Base-by-base conservation (phyloP, 78 protist species). In the Fonticula alba region DNA sequence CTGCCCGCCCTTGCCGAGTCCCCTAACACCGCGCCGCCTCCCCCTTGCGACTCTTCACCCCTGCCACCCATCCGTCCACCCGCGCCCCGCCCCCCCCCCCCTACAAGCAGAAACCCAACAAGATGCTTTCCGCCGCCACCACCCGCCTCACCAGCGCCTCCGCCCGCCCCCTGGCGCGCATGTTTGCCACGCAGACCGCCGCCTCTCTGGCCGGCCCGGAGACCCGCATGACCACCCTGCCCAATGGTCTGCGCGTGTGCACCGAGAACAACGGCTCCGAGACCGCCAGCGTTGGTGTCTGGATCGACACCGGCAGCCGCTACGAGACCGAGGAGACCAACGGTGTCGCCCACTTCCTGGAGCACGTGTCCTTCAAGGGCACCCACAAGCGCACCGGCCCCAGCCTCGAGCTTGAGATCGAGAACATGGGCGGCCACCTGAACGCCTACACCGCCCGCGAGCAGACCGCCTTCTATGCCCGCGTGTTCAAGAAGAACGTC, bases 331-430 rank as follows among this genome's bases (percentile, higher is more conserved):
- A 68, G n/a, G 73, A 64, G n/a, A 88, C 72, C 78, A 89, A 88
- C 69, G 98, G 98, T 43, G 83, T 73, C 19, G 98, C 98, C 27
- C 98, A 93, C 71, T 93, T 93, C 73, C 76, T 91, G 40, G 98
- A 93, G 75, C 98, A 93, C 77, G 74, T 93, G 83, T 32, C 74
- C 52, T 93, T 93, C 79, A 93, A 89, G 71, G 95, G 96, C 27
- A 85, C 96, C 15, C 35, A 51, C 36, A 67, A 43, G 47, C 78
- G 87, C 51, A 64, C 83, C 9, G 74, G 73, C 58, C 32, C 10
- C 26, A 55, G 72, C 26, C 70, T 91, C 49, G 93, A 91, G 72
- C 46, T 64, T 22, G 86, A 75, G 68, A 62, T 87, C 40, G 97
- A 92, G 69, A 68, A 81, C 70, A 81, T 85, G 81, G 97, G 97